A percentile compares a stretch with the other conserved stretches of the same genome.
Conservation (phyloP, 2,329 filamentous ascomycete genomes). For the Huntiella decipiens region DNA sequence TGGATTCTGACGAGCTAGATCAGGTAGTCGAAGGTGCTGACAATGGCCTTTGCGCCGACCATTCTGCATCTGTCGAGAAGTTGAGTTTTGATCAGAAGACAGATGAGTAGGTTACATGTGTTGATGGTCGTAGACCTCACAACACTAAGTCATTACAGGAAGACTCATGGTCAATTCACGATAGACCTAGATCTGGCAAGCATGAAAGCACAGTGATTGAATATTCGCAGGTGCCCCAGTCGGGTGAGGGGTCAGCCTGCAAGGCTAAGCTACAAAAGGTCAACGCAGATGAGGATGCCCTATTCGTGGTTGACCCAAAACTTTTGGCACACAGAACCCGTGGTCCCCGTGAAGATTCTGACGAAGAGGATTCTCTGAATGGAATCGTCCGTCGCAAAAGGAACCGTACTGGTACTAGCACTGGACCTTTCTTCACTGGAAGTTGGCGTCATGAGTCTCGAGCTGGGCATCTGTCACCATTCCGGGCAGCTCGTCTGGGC, state of each 20-base stretch:
- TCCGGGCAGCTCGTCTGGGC: conserved; percentile 8
- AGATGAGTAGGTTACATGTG: neutral
- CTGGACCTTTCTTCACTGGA: conserved; percentile 9
- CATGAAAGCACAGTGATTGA: neutral
- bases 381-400: neutral
- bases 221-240: neutral
- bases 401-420: conserved; percentile 6
- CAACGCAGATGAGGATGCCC: neutral
- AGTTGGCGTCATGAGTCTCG: conserved; percentile 10
- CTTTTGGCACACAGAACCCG: conserved; percentile 2
- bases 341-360: neutral
- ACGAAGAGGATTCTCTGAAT: neutral
- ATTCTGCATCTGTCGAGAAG: too few relatives aligned
- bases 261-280: conserved; percentile 5
- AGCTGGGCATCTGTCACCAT: conserved; percentile 7
- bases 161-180: too few relatives aligned
- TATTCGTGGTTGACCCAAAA: conserved; percentile 4
- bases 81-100: neutral
- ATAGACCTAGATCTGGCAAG: neutral
- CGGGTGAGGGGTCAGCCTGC: conserved; percentile 3
- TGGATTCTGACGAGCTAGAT: neutral
- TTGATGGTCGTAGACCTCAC: too few relatives aligned
- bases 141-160: too few relatives aligned
- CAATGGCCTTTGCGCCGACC: too few relatives aligned
- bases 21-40: too few relatives aligned